Evolutionary conservation across 1,284 basidiomycete species (phyloP), one percentile per base, ranked within the genome.

Genomic region (Apiotrichum porosum): DNA sequence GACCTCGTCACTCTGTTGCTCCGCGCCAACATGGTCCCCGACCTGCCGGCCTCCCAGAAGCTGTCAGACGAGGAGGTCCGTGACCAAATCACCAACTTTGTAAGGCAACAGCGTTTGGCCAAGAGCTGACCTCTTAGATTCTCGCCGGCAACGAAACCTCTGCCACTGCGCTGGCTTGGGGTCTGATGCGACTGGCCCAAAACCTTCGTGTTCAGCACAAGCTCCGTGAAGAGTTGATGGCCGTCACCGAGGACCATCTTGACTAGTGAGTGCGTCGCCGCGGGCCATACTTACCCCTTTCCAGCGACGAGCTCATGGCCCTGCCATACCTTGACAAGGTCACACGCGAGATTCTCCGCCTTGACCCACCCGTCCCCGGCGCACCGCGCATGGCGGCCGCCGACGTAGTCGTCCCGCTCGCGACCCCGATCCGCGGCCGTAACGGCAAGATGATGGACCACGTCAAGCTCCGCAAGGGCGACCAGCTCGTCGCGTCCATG

Each of bases 81-180:
- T 17, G 84, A 80, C 51, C 85, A 88, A 65, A 85, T 89, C 51
- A 82, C 83, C 12, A 88, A 84, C 0, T 85, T 89, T 65, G 78
- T 88, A 38, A 50, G 66, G 3, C 9, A 3, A 8, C 8, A 17
- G n/a, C n/a, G 34, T 21, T 9, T 15, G n/a, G 2, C 4, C 4
- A 23, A 6, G 3, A 8, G 24, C 37, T 38, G 37, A 38, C 24
- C 3, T 6, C 33, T 12, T 6, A 34, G 33, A 34, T 68, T 49
- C 55, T 68, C 1, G 67, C 69, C 3, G 87, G 87, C 0, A 84
- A 88, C 65, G 87, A 89, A 64, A 90, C 88, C 0, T 84, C 82
- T 0, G 80, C 80, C 0, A 82, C 81, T 0, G 81, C 83, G 1
- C 72, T 85, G 2, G 80, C 83, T 4, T 90, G 86, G 86, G 80